These are phyloP conservation scores for Blastocystis sp. DNA, from an alignment of 352 stramenopile species.

Conservation along the genomic window DNA sequence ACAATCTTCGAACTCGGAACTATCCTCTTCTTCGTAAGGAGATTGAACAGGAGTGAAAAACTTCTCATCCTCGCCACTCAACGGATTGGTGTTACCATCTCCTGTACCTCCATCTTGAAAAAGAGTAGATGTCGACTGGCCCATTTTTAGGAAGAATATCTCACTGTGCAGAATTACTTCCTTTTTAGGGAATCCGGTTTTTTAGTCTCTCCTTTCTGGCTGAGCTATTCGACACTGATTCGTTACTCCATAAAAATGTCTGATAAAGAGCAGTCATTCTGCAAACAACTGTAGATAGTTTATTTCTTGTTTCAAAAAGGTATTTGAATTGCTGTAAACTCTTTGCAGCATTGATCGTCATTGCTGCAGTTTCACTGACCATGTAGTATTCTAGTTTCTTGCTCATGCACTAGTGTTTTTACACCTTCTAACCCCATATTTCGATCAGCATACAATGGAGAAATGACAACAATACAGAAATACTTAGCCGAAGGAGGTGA, in stretches of 20 bases:
- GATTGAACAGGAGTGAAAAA: not conserved
- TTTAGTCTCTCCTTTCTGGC: not conserved
- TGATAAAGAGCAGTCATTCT: not conserved
- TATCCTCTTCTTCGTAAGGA: constrained; percentile 8
- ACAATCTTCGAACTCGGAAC: constrained; percentile 7
- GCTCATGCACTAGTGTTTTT: not conserved
- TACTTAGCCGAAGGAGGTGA: constrained; percentile 7
- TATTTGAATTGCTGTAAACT: not conserved
- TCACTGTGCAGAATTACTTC: not conserved
- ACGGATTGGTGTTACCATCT: not conserved
- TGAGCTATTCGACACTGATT: not conserved
- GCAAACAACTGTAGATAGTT: not conserved
- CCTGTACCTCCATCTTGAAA: not conserved
- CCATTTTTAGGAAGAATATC: not conserved
- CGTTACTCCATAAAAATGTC: not conserved
- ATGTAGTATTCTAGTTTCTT: not conserved
- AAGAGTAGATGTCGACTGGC: constrained; percentile 12
- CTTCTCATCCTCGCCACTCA: not conserved
- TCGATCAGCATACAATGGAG: constrained; percentile 1
- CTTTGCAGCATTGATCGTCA: not conserved
- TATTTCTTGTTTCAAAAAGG: not conserved
- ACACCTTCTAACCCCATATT: constrained; percentile 34
- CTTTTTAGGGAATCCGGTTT: not conserved
- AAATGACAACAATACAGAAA: not conserved
- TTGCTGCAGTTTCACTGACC: not conserved